Base-by-base conservation (phyloP, 345 rosid species). In the Turnera subulata region DNA sequence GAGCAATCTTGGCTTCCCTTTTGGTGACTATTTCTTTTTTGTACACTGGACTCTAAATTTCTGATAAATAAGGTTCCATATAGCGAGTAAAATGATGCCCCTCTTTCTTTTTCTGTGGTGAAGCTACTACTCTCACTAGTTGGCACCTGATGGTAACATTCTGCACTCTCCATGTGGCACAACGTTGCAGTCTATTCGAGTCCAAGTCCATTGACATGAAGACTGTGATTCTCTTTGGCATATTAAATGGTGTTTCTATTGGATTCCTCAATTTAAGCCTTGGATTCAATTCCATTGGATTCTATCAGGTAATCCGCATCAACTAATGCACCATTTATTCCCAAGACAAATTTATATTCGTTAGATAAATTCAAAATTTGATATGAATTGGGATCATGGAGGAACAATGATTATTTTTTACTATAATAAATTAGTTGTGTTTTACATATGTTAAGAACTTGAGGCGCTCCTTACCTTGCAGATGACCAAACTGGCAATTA, bases 401-500 rank as follows among this genome's bases (percentile, higher is more conserved):
- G n/a, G n/a, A n/a, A n/a, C n/a, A n/a, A n/a, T n/a, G n/a, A n/a
- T n/a, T n/a, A n/a, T n/a, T n/a, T n/a, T n/a, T n/a, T n/a, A n/a
- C n/a, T 2, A 42, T 17, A 2, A 42, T 42, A 13, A 42, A n/a
- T n/a, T n/a, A n/a, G n/a, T n/a, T n/a, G n/a, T n/a, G n/a, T n/a
- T n/a, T n/a, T n/a, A n/a, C n/a, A n/a, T n/a, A n/a, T n/a, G n/a
- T n/a, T 12, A 40, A 40, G 13, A 42, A 9, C 21, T 48, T 0
- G 21, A 9, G 26, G 12, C 33, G 6, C 12, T 67, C 38, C 29
- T 25, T 51, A 12, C 16, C 15, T 63, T 65, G 59, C 84, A 89
- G 97, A 93, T 93, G 99, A 93, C 99, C 18, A 93, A 93, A 66
- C 90, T 93, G 69, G 96, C 99, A 53, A 93, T 93, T 61, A 93